These are phyloP conservation scores for Cutaneotrichosporon sp. DNA, from an alignment of 1,284 basidiomycete genomes.

Conservation along the genomic window DNA sequence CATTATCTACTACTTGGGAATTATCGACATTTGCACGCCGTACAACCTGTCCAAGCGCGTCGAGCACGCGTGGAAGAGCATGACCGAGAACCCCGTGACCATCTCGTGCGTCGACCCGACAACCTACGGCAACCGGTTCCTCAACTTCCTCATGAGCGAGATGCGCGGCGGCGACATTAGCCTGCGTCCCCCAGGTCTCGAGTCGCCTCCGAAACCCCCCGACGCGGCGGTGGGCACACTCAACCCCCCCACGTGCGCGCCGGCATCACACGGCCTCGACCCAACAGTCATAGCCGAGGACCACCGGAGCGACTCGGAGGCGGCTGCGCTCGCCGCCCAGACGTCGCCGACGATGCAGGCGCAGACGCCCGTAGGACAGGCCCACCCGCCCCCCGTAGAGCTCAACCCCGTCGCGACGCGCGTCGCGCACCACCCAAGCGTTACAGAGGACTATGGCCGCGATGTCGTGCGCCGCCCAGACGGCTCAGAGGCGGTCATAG, in stretches of 20 bases:
- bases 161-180: slow-evolving; percentile 67
- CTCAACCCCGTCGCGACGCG: neutral
- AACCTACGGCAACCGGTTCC: slow-evolving; percentile 81
- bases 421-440: neutral
- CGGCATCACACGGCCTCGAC: slow-evolving; percentile 1
- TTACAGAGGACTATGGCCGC: neutral
- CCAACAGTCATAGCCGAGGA: slow-evolving; percentile 1
- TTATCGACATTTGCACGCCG: slow-evolving; percentile 92
- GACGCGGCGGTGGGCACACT: neutral
- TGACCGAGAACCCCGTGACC: slow-evolving; percentile 79
- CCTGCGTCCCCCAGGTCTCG: slow-evolving; percentile 35
- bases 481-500: neutral
- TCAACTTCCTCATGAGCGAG: slow-evolving; percentile 76
- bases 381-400: neutral
- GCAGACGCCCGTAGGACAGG: neutral
- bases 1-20: slow-evolving; percentile 86
- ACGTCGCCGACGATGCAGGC: neutral
- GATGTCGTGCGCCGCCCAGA: neutral
- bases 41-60: slow-evolving; percentile 72
- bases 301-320: neutral
- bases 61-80: slow-evolving; percentile 89
- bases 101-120: slow-evolving; percentile 83
- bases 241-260: neutral
- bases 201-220: slow-evolving; percentile 2
- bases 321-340: neutral